A percentile compares a stretch with the other conserved stretches of the same genome.
phyloP scores from a whole-genome alignment of 2,329 filamentous ascomycete genomes.

The Ploettnerulaceae sp. region DNA sequence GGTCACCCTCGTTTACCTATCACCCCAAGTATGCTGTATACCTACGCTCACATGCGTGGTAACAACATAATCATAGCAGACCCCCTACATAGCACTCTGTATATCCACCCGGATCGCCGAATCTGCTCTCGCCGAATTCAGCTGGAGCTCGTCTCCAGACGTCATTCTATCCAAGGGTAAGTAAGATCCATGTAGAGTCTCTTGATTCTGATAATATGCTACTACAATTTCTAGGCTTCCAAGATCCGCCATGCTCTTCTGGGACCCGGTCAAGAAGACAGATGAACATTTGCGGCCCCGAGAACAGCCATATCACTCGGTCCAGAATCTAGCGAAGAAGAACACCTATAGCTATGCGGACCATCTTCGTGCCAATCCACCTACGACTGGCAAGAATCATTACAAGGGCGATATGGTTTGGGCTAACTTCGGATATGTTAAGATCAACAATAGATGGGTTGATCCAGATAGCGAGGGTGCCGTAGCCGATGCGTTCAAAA shows the following conservation, averaged over 20 bases:
- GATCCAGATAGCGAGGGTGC: slow-evolving; percentile 30
- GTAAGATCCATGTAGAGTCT: too few species aligned
- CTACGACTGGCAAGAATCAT: slow-evolving; percentile 17
- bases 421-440: slow-evolving; percentile 29
- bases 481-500: background rate
- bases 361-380: slow-evolving; percentile 5
- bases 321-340: background rate
- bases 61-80: slow-evolving; percentile 7
- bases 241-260: slow-evolving; percentile 14
- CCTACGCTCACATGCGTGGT: slow-evolving; percentile 22
- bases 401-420: slow-evolving; percentile 23
- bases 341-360: slow-evolving; percentile 16
- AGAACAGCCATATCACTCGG: background rate
- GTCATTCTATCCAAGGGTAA: slow-evolving; percentile 2
- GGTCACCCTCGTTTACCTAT: slow-evolving; percentile 18
- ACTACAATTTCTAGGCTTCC: slow-evolving; percentile 12
- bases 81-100: slow-evolving; percentile 19
- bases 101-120: slow-evolving; percentile 8
- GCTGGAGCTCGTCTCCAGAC: slow-evolving; percentile 1
- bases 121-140: background rate
- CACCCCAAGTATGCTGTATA: slow-evolving; percentile 20
- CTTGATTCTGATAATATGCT: background rate
- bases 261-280: slow-evolving; percentile 17
- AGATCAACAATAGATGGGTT: slow-evolving; percentile 25
- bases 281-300: background rate